Conservation (phyloP, 176 grass and related monocot genomes). For the Cymbopogon citratus region DNA sequence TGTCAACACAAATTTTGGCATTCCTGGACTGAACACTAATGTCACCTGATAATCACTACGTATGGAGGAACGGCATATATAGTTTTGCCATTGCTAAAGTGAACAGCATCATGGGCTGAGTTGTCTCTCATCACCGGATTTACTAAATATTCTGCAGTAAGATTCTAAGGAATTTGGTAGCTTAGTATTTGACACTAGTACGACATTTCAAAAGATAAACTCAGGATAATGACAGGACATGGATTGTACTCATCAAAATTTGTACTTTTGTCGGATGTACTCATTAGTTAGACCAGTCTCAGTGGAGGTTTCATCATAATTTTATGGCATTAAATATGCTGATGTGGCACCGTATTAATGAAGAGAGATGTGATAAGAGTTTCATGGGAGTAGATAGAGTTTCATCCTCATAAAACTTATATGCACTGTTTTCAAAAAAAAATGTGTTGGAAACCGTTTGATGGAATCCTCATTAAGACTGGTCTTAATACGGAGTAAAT, state of each 20-base stretch:
- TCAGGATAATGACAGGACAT: slow-evolving; percentile 4
- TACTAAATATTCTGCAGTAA: not conserved
- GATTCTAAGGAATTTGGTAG: slow-evolving; percentile 3
- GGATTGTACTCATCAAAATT: not conserved
- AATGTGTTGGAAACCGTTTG: too few species aligned
- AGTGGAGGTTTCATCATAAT: too few species aligned
- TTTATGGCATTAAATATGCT: too few species aligned
- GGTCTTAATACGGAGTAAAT: too few species aligned
- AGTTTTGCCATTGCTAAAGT: slow-evolving; percentile 3
- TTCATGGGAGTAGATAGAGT: too few species aligned
- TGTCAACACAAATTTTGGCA: not conserved
- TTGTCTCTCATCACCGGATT: slow-evolving; percentile 17
- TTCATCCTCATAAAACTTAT: too few species aligned
- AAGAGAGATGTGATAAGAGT: too few species aligned
- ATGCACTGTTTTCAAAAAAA: too few species aligned
- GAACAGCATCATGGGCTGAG: not conserved
- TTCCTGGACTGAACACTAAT: not conserved
- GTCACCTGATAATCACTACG: not conserved
- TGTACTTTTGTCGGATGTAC: not conserved
- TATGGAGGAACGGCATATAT: not conserved
- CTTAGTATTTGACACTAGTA: not conserved
- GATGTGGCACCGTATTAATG: too few species aligned
- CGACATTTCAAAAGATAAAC: not conserved
- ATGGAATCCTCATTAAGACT: too few species aligned
- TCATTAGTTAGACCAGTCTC: not conserved